Percentiles rank a stretch among this genome's conserved stretches.
These are phyloP conservation scores for Lactarius evosmus DNA, from an alignment of 768 basidiomycete genomes.

Conservation along the genomic window DNA sequence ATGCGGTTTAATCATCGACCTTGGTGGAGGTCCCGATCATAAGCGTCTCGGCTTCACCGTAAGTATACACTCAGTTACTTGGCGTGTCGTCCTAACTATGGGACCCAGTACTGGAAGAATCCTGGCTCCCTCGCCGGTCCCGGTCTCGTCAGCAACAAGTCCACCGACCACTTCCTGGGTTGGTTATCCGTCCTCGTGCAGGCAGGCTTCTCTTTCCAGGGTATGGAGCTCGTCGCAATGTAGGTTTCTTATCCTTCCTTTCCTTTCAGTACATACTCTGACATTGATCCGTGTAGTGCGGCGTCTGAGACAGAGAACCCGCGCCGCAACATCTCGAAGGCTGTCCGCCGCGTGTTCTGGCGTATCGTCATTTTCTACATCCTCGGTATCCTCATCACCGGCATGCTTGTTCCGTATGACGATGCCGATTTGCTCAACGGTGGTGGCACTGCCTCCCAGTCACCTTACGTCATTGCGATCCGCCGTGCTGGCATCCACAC, in stretches of 20 bases:
- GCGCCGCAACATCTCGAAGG: conserved; percentile 73
- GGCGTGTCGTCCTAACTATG: background rate
- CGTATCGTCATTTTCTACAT: conserved; percentile 80
- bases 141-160: conserved; percentile 33
- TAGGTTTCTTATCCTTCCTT: conserved; percentile 32
- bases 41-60: conserved; percentile 68
- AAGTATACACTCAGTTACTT: conserved; percentile 30
- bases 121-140: conserved; percentile 54
- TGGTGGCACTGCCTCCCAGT: conserved; percentile 65
- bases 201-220: conserved; percentile 74
- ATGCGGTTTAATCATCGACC: conserved; percentile 65
- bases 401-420: conserved; percentile 74
- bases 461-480: conserved; percentile 85
- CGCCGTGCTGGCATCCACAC: conserved; percentile 64
- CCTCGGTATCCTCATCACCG: conserved; percentile 67
- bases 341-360: conserved; percentile 73
- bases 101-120: conserved; percentile 58
- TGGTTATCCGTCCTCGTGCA: conserved; percentile 45
- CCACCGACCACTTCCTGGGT: conserved; percentile 43
- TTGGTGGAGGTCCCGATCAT: conserved; percentile 71
- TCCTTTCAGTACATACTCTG: background rate
- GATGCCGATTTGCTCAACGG: conserved; percentile 49
- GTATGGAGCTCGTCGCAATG: conserved; percentile 73
- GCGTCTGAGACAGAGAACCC: conserved; percentile 78
- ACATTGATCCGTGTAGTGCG: conserved; percentile 40